Conservation (phyloP, 2,329 filamentous ascomycete genomes). For the Lachnellula subtilissima region DNA sequence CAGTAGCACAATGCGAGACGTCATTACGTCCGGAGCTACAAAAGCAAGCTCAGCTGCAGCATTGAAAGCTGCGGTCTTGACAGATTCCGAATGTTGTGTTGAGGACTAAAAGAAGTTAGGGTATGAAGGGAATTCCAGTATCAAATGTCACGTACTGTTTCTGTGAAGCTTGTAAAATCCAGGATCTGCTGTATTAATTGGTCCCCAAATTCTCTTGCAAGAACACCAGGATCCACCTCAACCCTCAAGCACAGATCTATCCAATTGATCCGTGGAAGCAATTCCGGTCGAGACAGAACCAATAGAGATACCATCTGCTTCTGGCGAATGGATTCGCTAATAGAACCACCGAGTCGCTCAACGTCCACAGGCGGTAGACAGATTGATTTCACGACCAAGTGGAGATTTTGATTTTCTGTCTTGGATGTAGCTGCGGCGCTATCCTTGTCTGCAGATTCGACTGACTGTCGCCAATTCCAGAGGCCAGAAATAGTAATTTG, state of each 20-base stretch:
- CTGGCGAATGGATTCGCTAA: constrained; percentile 51
- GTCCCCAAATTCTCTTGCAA: constrained; percentile 62
- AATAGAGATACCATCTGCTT: constrained; percentile 71
- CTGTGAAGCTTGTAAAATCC: constrained; percentile 41
- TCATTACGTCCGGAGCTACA: constrained; percentile 79
- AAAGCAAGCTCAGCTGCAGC: constrained; percentile 90
- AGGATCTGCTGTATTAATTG: constrained; percentile 65
- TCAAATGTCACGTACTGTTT: constrained; percentile 44
- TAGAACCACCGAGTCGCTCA: constrained; percentile 37
- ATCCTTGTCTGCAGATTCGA: constrained; percentile 73
- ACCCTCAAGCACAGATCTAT: constrained; percentile 80
- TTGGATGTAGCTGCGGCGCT: constrained; percentile 63
- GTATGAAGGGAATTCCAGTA: neutral
- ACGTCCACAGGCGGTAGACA: constrained; percentile 54
- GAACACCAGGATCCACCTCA: constrained; percentile 73
- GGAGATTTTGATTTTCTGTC: constrained; percentile 58
- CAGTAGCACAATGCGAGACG: constrained; percentile 68
- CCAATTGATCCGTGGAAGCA: constrained; percentile 79
- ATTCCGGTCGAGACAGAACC: constrained; percentile 69
- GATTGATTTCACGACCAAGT: constrained; percentile 56
- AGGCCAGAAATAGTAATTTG: constrained; percentile 64
- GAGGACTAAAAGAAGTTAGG: constrained; percentile 21
- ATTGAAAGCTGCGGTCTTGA: constrained; percentile 70
- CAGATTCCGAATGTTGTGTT: constrained; percentile 32
- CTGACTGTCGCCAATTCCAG: constrained; percentile 71